phyloP scores from a whole-genome alignment of 2,329 filamentous ascomycete genomes.

The Cyclaneusma minus region DNA sequence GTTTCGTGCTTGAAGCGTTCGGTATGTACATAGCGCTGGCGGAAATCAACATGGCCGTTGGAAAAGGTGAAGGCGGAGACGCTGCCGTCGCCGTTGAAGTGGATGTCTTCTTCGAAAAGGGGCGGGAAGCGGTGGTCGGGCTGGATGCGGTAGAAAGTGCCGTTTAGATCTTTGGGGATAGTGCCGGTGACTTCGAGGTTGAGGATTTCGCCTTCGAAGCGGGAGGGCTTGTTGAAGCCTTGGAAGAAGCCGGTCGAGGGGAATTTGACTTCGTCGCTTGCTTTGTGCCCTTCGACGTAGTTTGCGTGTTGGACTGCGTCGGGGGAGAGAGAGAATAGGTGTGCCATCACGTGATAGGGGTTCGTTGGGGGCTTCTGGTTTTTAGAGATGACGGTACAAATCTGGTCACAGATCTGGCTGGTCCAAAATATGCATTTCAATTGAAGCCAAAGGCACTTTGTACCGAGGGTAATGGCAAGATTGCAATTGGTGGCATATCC shows the following conservation, averaged over 20 bases:
- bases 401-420: too few relatives aligned
- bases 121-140: slow-evolving; percentile 35
- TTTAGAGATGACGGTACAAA: too few relatives aligned
- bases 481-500: too few relatives aligned
- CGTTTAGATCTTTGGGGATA: slow-evolving; percentile 25
- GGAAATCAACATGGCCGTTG: slow-evolving; percentile 16
- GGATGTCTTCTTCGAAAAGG: slow-evolving; percentile 33
- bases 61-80: slow-evolving; percentile 18
- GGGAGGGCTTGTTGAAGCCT: slow-evolving; percentile 23
- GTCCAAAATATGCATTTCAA: too few relatives aligned
- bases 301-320: slow-evolving; percentile 5
- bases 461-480: too few relatives aligned
- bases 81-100: slow-evolving; percentile 18
- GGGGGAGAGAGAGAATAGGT: slow-evolving; percentile 8
- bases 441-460: too few relatives aligned
- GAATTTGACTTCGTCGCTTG: slow-evolving; percentile 8
- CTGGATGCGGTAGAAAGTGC: slow-evolving; percentile 27
- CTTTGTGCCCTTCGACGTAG: slow-evolving; percentile 8
- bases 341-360: slow-evolving; percentile 8
- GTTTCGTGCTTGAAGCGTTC: slow-evolving; percentile 16
- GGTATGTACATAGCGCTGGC: slow-evolving; percentile 17
- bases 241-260: slow-evolving; percentile 16
- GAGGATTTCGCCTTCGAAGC: slow-evolving; percentile 23
- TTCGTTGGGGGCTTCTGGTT: too few relatives aligned
- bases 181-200: slow-evolving; percentile 23